phyloP scores from a whole-genome alignment of 192 early-diverging fungal genomes.

The Coemansia erecta region DNA sequence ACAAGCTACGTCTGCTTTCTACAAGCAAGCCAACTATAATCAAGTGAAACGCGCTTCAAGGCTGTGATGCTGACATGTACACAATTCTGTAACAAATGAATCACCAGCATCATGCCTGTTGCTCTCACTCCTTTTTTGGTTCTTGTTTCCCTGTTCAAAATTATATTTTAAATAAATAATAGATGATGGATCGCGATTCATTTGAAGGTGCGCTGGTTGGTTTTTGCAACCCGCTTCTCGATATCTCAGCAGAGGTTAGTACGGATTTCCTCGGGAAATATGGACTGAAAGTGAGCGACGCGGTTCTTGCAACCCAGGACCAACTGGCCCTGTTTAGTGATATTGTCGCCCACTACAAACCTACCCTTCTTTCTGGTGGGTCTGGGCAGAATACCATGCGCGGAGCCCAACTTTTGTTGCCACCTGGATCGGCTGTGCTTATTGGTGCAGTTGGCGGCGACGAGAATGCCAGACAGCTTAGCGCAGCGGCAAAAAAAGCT shows the following conservation, averaged over 20 bases:
- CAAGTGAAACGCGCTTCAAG: no score
- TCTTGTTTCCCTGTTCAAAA: no score
- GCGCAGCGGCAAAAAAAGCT: constrained; percentile 74
- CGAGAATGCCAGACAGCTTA: constrained; percentile 70
- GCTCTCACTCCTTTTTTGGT: neutral
- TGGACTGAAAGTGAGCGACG: constrained; percentile 88
- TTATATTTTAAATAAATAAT: no score
- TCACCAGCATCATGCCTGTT: neutral
- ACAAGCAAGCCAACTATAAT: no score
- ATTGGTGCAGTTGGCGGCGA: constrained; percentile 90
- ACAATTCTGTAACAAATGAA: neutral
- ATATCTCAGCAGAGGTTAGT: constrained; percentile 85
- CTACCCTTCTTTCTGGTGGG: constrained; percentile 91
- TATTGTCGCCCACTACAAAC: constrained; percentile 65
- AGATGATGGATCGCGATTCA: no score
- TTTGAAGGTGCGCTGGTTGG: no score
- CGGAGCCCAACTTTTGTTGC: constrained; percentile 86
- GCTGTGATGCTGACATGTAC: no score
- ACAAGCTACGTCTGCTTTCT: no score
- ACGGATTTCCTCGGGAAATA: constrained; percentile 78
- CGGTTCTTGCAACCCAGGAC: constrained; percentile 87
- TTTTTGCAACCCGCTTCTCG: constrained; percentile 79
- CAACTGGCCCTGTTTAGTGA: constrained; percentile 85
- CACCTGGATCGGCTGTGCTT: constrained; percentile 82
- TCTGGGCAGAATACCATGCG: constrained; percentile 95